phyloP scores from a whole-genome alignment of 768 basidiomycete species.

The Multifurca ochricompacta region DNA sequence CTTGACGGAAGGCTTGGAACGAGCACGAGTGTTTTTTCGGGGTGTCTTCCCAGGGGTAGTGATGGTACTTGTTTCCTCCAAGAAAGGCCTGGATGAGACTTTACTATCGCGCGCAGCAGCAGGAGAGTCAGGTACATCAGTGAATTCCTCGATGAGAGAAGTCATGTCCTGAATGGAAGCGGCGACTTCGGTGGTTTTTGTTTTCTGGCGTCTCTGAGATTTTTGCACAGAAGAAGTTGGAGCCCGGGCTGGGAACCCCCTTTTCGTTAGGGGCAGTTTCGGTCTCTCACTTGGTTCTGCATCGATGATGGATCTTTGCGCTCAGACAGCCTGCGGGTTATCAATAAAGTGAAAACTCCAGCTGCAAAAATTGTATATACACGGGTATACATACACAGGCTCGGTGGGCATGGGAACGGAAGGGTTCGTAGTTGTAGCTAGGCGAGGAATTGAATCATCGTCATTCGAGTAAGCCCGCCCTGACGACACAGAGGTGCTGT shows the following conservation, averaged over 20 bases:
- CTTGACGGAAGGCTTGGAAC: background rate
- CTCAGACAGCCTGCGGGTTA: conserved; percentile 2
- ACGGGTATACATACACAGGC: background rate
- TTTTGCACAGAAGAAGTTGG: background rate
- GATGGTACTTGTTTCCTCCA: conserved; percentile 10
- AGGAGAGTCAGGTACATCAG: background rate
- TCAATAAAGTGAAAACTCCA: background rate
- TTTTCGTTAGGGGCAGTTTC: conserved; percentile 5
- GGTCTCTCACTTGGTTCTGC: background rate
- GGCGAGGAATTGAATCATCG: background rate
- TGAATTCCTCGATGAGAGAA: conserved; percentile 13
- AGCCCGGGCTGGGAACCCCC: background rate
- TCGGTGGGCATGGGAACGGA: background rate
- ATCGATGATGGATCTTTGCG: background rate
- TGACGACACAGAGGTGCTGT: background rate
- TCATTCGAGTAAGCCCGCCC: background rate
- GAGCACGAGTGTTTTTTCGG: background rate
- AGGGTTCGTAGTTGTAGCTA: background rate
- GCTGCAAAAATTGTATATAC: background rate
- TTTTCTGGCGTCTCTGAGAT: background rate
- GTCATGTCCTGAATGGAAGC: background rate
- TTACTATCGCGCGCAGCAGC: background rate
- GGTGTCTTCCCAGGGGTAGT: conserved; percentile 5
- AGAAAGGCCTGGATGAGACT: background rate
- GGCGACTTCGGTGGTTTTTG: background rate